Base-by-base conservation (phyloP, 2,329 filamentous ascomycete genomes). In the Fusarium siculi region DNA sequence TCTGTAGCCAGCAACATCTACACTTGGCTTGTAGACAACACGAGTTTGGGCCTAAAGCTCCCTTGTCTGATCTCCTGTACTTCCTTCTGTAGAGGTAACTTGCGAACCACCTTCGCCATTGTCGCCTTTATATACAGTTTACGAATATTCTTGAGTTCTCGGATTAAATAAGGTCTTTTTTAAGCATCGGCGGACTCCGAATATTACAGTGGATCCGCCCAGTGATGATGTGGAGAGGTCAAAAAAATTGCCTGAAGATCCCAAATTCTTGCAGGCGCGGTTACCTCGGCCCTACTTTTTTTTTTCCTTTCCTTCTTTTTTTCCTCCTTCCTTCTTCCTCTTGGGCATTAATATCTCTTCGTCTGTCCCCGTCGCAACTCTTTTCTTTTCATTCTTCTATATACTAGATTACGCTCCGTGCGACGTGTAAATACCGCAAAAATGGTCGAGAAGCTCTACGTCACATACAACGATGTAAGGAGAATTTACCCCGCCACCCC, bases 391-490 rank as follows among this genome's bases (percentile, higher is more conserved):
- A 18, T 37, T 9, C 23, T 49, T 43, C 16, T 56, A 52, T 54
- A 62, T 37, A 47, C 30, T 58, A 16, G 25, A 47, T 46, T 49
- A 56, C 34, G 44, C 34, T 49, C 11, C 25, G 30, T 43, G 63
- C 70, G 65, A 70, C 72, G 71, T 34, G 61, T 37, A 53, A 65
- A 66, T 67, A 63, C 61, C 74, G 72, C 78, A 84, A 92, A 86
- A 68, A 95, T 95, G 93, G 89, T 93, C 75, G 88, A 96, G 84
- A 97, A 97, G 83, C 84, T 95, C 82, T 97, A 96, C 86, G 91
- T 96, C 81, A 96, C 93, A 77, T 97, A 97, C 85, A 97, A 97
- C 83, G 91, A 96, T 90, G 93, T 95, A 86, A 83, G 90, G 55
- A 66, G 62, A 68, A 62, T 63, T 52, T 76, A 75, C 75, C 77